Evolutionary conservation across 179 eudicot genomes (phyloP).

Genomic region (Camellia oleifera): DNA sequence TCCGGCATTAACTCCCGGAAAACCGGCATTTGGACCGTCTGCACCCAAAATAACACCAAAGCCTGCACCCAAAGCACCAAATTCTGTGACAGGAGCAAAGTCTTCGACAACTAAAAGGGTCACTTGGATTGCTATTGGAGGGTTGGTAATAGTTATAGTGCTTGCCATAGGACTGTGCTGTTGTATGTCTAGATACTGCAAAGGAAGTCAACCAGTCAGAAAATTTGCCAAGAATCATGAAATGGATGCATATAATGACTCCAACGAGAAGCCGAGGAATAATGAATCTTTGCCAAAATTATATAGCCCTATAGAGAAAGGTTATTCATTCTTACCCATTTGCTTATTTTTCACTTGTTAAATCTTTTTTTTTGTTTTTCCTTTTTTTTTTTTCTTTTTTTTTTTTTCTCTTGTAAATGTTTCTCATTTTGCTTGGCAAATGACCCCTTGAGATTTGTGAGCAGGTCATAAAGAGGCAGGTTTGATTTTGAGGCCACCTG

Average conservation of each 20-base stretch:
- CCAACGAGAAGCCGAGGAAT: constrained; percentile 24
- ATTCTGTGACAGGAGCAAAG: constrained; percentile 25
- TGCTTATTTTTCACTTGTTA: not conserved
- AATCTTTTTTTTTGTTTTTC: not conserved
- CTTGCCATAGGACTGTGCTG: constrained; percentile 53
- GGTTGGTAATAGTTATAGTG: constrained; percentile 39
- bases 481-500: constrained; percentile 19
- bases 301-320: constrained; percentile 32
- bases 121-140: constrained; percentile 45
- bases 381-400: not conserved
- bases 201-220: constrained; percentile 36
- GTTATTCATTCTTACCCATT: constrained; percentile 22
- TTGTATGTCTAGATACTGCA: constrained; percentile 47
- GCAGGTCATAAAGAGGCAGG: constrained; percentile 34
- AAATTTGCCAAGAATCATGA: constrained; percentile 37
- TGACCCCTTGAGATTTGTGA: constrained; percentile 27
- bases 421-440: constrained; percentile 18
- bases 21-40: constrained; percentile 30
- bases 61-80: constrained; percentile 31
- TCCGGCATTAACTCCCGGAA: constrained; percentile 34
- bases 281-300: constrained; percentile 24
- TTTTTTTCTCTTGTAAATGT: not conserved
- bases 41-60: constrained; percentile 19
- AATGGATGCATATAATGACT: constrained; percentile 33
- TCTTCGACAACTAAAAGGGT: constrained; percentile 28